These are phyloP conservation scores for Spirogloea muscicola DNA, from an alignment of 139 green algal species.

Conservation along the genomic window DNA sequence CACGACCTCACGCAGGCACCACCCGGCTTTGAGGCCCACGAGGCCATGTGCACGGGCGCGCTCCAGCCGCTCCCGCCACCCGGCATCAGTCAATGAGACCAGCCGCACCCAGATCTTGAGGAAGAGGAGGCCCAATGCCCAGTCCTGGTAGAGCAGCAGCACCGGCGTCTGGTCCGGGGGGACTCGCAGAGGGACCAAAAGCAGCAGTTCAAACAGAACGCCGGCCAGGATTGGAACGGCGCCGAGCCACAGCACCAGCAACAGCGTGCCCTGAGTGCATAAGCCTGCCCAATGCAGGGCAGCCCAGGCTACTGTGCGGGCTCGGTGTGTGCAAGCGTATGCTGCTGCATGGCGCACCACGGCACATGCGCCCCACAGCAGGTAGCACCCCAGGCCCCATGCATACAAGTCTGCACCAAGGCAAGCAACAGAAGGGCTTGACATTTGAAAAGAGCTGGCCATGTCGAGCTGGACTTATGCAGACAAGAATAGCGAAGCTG, in stretches of 20 bases:
- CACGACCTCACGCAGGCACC: constrained; percentile 28
- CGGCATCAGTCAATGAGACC: constrained; percentile 13
- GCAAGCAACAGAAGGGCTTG: neutral
- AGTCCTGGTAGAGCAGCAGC: constrained; percentile 54
- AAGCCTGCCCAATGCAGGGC: constrained; percentile 11
- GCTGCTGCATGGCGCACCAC: neutral
- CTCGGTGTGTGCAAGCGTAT: constrained; percentile 12
- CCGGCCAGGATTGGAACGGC: constrained; percentile 27
- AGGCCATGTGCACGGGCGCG: constrained; percentile 27
- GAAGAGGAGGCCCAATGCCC: constrained; percentile 48
- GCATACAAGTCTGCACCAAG: constrained; percentile 48
- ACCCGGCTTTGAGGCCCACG: constrained; percentile 2
- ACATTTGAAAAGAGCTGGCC: neutral
- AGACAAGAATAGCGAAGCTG: constrained; percentile 1
- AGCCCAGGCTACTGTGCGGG: neutral
- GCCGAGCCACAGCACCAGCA: constrained; percentile 32
- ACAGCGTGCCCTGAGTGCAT: neutral
- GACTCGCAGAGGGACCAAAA: constrained; percentile 50
- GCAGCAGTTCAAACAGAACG: constrained; percentile 31
- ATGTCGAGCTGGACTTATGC: too few species aligned
- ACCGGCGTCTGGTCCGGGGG: constrained; percentile 43
- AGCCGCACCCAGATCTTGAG: constrained; percentile 49
- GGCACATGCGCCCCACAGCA: constrained; percentile 43
- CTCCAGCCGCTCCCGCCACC: constrained; percentile 23
- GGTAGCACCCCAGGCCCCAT: constrained; percentile 45